A percentile compares a stretch with the other conserved stretches of the same genome.
Evolutionary conservation across 2,329 filamentous ascomycete genomes (phyloP).

Genomic region (Ophiocordyceps robertsii): DNA sequence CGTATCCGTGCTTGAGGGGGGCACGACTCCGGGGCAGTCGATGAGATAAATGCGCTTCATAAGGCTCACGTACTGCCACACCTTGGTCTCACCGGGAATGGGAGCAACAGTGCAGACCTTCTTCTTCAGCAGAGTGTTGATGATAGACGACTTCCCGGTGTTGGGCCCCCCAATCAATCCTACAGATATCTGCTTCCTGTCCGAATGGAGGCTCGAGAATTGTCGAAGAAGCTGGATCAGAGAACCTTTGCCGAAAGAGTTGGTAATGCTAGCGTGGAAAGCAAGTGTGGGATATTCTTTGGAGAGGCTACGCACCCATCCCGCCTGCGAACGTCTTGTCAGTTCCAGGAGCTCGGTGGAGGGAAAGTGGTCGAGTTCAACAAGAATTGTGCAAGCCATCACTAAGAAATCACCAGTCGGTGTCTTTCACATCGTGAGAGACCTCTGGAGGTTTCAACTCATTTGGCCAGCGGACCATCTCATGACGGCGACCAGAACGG

Average conservation of each 20-base stretch:
- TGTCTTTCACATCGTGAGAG: conserved; percentile 19
- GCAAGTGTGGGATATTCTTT: conserved; percentile 89
- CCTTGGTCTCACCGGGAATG: conserved; percentile 92
- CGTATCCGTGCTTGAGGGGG: conserved; percentile 70
- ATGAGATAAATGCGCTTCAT: conserved; percentile 89
- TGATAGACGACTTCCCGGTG: conserved; percentile 90
- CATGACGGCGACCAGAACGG: conserved; percentile 83
- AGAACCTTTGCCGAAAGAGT: conserved; percentile 92
- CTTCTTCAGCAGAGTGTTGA: conserved; percentile 91
- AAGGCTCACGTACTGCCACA: conserved; percentile 94
- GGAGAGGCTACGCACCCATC: conserved; percentile 80
- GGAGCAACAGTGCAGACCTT: conserved; percentile 88
- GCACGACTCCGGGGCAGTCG: conserved; percentile 92
- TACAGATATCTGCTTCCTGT: conserved; percentile 88
- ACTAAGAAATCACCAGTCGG: conserved; percentile 92
- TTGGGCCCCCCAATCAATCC: conserved; percentile 73
- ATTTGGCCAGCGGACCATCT: conserved; percentile 72
- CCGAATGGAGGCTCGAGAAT: conserved; percentile 78
- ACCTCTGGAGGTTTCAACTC: conserved; percentile 88
- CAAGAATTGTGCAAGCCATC: conserved; percentile 69
- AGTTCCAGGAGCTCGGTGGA: background rate
- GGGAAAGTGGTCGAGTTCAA: background rate
- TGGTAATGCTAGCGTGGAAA: conserved; percentile 88
- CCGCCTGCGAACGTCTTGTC: conserved; percentile 46
- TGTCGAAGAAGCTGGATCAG: conserved; percentile 85